Evolutionary conservation across 169 alveolate genomes (phyloP).

Genomic region (Plasmodium relictum): DNA sequence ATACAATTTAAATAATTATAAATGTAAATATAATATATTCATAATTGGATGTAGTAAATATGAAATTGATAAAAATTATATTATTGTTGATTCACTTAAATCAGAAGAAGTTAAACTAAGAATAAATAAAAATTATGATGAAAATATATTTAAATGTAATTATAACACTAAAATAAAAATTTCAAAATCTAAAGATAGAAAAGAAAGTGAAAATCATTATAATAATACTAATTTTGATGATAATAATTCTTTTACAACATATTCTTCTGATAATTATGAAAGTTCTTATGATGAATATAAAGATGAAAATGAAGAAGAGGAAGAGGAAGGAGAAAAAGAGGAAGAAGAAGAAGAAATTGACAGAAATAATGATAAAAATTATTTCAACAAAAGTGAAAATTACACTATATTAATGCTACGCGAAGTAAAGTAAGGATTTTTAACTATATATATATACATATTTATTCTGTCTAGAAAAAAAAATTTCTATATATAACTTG

Average conservation of each 20-base stretch:
- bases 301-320: no score
- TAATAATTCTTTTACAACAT: conserved; percentile 14
- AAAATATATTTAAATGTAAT: conserved; percentile 6
- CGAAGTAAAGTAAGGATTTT: conserved; percentile 17
- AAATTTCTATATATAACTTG: no score
- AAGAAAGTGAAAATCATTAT: neutral
- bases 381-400: conserved; percentile 2
- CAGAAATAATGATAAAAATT: neutral
- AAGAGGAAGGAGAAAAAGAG: no score
- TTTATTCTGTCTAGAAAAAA: neutral
- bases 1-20: conserved; percentile 54
- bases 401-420: conserved; percentile 26
- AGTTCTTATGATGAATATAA: neutral
- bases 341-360: neutral
- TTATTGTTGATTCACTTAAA: conserved; percentile 27
- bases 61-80: conserved; percentile 20
- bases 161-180: conserved; percentile 2
- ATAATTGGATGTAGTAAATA: conserved; percentile 56
- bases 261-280: conserved; percentile 1
- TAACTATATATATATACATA: neutral
- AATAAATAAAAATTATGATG: conserved; percentile 48
- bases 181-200: conserved; percentile 19
- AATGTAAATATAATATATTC: conserved; percentile 47
- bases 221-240: conserved; percentile 7
- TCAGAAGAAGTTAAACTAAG: conserved; percentile 54